A percentile compares a stretch with the other conserved stretches of the same genome.
Evolutionary conservation across 331 rosid species (phyloP).

Genomic region (Prunus yedoensis): DNA sequence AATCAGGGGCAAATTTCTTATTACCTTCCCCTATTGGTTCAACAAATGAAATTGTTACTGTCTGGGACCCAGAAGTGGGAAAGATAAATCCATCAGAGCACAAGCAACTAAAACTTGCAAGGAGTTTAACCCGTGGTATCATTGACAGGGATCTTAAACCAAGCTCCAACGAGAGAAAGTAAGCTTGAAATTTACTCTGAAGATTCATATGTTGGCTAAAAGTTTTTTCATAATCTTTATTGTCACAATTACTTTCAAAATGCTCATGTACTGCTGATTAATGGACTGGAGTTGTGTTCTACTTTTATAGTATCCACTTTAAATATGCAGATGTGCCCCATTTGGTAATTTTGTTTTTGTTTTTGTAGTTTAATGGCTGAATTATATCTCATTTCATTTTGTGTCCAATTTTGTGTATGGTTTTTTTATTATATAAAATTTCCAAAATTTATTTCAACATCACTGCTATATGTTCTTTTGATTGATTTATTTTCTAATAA

Average conservation of each 20-base stretch:
- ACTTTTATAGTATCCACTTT: background rate
- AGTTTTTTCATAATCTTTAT: background rate
- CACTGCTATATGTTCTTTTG: constrained; percentile 8
- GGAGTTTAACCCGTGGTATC: constrained; percentile 96
- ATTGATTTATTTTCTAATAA: constrained; percentile 1
- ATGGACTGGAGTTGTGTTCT: background rate
- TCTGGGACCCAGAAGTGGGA: constrained; percentile 96
- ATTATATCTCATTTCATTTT: background rate
- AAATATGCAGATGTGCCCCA: background rate
- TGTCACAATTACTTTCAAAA: background rate
- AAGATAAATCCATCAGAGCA: constrained; percentile 93
- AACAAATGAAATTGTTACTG: constrained; percentile 85
- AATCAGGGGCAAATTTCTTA: constrained; percentile 90
- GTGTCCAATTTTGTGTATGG: background rate
- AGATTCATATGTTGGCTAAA: constrained; percentile 2
- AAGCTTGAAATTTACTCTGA: constrained; percentile 41
- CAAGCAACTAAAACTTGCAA: constrained; percentile 92
- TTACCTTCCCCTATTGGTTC: constrained; percentile 90
- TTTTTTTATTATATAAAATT: no score
- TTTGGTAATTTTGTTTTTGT: background rate
- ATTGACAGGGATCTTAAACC: constrained; percentile 98
- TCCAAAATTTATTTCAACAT: no score
- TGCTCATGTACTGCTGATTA: background rate
- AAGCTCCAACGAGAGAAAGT: constrained; percentile 92
- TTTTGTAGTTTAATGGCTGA: background rate